phyloP scores from a whole-genome alignment of 2,329 filamentous ascomycete species.

The Mariannaea sp. region DNA sequence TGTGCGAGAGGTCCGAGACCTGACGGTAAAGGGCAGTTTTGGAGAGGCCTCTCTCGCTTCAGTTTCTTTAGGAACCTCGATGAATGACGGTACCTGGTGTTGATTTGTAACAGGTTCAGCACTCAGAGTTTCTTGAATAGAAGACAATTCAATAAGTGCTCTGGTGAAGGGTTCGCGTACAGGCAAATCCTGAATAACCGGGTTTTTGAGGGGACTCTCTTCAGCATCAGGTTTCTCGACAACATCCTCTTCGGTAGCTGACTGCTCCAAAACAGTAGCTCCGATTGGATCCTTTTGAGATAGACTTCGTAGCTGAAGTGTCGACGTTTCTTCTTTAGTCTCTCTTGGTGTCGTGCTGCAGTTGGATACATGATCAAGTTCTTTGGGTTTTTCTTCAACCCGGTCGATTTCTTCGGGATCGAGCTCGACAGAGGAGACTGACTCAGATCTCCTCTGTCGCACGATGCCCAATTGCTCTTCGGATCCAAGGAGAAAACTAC shows the following conservation, averaged over 20 bases:
- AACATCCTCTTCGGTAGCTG: background rate
- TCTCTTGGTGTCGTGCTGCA: no score
- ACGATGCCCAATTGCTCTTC: background rate
- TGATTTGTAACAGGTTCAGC: no score
- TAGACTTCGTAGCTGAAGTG: no score
- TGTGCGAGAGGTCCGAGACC: background rate
- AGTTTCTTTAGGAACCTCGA: constrained; percentile 7
- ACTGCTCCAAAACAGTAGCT: no score
- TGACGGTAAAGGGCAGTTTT: background rate
- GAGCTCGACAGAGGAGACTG: background rate
- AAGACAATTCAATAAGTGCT: background rate
- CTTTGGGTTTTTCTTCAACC: background rate
- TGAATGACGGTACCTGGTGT: no score
- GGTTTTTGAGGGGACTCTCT: background rate
- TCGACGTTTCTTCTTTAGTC: no score
- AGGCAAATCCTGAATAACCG: background rate
- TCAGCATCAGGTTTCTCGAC: background rate
- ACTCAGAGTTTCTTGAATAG: background rate
- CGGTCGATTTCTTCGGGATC: background rate
- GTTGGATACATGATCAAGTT: no score
- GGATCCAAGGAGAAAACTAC: background rate
- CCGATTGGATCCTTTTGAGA: no score
- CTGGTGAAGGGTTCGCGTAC: background rate
- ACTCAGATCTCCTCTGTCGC: background rate
- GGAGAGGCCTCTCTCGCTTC: background rate